These are phyloP conservation scores for Carallia brachiata DNA, from an alignment of 345 rosid genomes.

Conservation along the genomic window DNA sequence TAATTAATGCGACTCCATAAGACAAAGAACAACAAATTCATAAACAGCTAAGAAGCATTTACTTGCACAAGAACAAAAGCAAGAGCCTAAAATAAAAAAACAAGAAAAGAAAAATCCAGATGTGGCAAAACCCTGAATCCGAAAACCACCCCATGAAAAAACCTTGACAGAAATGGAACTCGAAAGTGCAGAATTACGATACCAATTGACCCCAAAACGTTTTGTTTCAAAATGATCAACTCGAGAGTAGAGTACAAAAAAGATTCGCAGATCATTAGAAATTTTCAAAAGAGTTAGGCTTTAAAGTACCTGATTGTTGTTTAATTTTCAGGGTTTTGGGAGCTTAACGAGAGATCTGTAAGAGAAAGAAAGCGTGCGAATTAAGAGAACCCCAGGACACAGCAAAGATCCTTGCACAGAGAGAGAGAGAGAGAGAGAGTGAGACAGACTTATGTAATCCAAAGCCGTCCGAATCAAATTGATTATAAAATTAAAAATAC, in stretches of 20 bases:
- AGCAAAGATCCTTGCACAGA: background rate
- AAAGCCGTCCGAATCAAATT: background rate
- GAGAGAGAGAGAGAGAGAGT: background rate
- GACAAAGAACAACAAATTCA: too few species aligned
- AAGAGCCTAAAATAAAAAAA: background rate
- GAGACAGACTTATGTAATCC: background rate
- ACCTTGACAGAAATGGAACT: background rate
- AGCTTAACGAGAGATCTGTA: background rate
- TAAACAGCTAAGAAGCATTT: too few species aligned
- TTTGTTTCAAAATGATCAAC: background rate
- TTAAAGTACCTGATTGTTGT: constrained; percentile 6
- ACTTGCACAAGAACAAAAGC: background rate
- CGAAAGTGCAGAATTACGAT: background rate
- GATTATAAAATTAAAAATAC: too few species aligned
- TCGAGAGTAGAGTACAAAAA: background rate
- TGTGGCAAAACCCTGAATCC: background rate
- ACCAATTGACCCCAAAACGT: background rate
- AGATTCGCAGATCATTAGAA: constrained; percentile 3
- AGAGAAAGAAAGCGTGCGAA: constrained; percentile 4
- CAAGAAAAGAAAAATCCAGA: background rate
- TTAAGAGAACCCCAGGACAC: constrained; percentile 5
- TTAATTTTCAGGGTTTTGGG: background rate
- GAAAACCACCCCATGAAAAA: background rate
- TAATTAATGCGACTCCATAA: too few species aligned
- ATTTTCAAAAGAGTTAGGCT: background rate